Conservation (phyloP, 2,329 filamentous ascomycete species). For the Penicillium sp. region DNA sequence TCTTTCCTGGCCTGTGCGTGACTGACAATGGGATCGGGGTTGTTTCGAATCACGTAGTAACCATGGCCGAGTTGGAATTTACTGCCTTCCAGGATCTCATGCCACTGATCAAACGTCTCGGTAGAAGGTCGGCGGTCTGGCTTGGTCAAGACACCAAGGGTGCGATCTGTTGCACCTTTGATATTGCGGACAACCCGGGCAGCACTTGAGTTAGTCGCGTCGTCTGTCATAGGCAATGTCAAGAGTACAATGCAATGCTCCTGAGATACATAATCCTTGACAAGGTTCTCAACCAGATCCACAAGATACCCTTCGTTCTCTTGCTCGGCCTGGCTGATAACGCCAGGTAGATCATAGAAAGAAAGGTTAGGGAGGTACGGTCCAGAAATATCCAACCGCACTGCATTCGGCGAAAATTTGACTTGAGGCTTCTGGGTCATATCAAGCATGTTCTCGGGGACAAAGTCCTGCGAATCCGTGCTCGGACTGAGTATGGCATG, state of each 20-base stretch:
- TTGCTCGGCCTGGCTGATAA: slow-evolving; percentile 69
- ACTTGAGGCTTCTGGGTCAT: slow-evolving; percentile 45
- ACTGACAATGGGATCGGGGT: slow-evolving; percentile 45
- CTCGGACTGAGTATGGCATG: slow-evolving; percentile 71
- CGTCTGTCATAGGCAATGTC: slow-evolving; percentile 73
- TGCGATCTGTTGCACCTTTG: slow-evolving; percentile 55
- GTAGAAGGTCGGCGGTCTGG: slow-evolving; percentile 67
- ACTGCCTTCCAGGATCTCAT: slow-evolving; percentile 60
- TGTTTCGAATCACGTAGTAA: slow-evolving; percentile 71
- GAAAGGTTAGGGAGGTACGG: slow-evolving; percentile 70
- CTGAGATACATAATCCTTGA: slow-evolving; percentile 67
- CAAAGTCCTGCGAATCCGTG: slow-evolving; percentile 52
- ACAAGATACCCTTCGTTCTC: slow-evolving; percentile 68
- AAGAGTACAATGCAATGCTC: slow-evolving; percentile 73
- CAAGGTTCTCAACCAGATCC: slow-evolving; percentile 68
- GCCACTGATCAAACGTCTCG: slow-evolving; percentile 58
- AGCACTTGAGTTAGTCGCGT: slow-evolving; percentile 72
- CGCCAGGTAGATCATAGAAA: slow-evolving; percentile 82
- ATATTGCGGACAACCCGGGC: slow-evolving; percentile 62
- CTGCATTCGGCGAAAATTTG: slow-evolving; percentile 78
- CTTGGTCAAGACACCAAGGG: slow-evolving; percentile 78
- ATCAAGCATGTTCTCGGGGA: slow-evolving; percentile 49
- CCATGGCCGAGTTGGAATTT: slow-evolving; percentile 67
- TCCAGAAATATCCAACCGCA: slow-evolving; percentile 72
- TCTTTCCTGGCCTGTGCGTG: slow-evolving; percentile 50